Evolutionary conservation across 495 filamentous ascomycete species (phyloP).

Genomic region (Penicillium cinerascens): DNA sequence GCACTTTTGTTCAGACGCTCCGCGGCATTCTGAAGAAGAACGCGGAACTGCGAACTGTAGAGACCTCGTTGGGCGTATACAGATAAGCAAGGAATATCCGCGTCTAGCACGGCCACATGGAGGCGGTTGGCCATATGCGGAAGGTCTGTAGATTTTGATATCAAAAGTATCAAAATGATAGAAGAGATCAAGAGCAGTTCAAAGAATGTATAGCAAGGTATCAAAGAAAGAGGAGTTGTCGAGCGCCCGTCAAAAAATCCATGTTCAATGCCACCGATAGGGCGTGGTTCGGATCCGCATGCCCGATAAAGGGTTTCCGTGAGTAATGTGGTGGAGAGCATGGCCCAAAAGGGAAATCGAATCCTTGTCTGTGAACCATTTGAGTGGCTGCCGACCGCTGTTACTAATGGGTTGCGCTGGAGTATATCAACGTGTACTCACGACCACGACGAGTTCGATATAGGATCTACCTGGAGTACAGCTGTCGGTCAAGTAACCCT

Average conservation of each 20-base stretch:
- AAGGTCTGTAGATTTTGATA: background rate
- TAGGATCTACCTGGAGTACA: background rate
- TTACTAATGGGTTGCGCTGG: background rate
- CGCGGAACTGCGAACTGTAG: conserved; percentile 38
- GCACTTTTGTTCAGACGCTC: conserved; percentile 22
- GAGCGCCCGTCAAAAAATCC: background rate
- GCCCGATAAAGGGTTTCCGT: conserved; percentile 18
- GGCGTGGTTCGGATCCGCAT: conserved; percentile 14
- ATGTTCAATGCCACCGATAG: conserved; percentile 8
- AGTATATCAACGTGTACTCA: background rate
- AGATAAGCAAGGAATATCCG: conserved; percentile 35
- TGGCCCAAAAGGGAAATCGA: conserved; percentile 13
- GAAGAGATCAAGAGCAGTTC: background rate
- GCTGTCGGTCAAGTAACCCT: conserved; percentile 1
- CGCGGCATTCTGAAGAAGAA: conserved; percentile 32
- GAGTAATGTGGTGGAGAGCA: conserved; percentile 19
- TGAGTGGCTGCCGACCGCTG: background rate
- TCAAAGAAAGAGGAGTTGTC: background rate
- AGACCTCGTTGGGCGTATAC: conserved; percentile 36
- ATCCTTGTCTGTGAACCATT: conserved; percentile 4
- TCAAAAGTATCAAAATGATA: background rate
- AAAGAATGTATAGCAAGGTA: background rate
- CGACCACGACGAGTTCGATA: background rate
- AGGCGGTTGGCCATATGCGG: conserved; percentile 21
- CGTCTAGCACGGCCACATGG: conserved; percentile 43